Conservation (phyloP, 805 yeast species). For the Metschnikowia colocasiae region DNA sequence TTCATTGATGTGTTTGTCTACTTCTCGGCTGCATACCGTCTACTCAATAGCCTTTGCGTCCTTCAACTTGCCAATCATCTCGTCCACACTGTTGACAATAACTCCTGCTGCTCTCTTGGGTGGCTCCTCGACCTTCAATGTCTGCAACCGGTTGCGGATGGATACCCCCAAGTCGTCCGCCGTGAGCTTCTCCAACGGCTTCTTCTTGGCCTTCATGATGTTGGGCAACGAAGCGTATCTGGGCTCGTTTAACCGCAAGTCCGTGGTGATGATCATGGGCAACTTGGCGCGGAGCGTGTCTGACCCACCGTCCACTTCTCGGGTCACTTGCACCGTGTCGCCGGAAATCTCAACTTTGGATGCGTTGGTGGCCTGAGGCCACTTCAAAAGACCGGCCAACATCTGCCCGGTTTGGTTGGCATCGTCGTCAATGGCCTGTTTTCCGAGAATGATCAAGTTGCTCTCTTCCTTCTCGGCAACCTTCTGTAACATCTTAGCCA, state of each 20-base stretch:
- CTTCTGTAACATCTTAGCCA: conserved; percentile 79
- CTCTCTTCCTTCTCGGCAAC: conserved; percentile 66
- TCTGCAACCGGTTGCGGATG: conserved; percentile 58
- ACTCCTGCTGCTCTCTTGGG: conserved; percentile 77
- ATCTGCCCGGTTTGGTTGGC: conserved; percentile 94
- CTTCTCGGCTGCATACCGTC: not conserved
- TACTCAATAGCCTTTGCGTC: conserved; percentile 58
- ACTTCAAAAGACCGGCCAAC: conserved; percentile 85
- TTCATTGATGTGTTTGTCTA: too few relatives aligned
- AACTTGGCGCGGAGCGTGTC: conserved; percentile 73
- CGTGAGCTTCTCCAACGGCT: conserved; percentile 71
- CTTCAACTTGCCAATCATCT: conserved; percentile 72
- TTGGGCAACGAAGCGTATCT: conserved; percentile 95
- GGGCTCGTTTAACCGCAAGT: conserved; percentile 90
- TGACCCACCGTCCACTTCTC: conserved; percentile 95
- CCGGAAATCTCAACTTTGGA: conserved; percentile 68
- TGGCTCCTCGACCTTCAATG: conserved; percentile 79
- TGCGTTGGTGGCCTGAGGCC: conserved; percentile 98
- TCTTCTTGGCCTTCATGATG: conserved; percentile 97
- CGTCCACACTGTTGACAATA: conserved; percentile 78
- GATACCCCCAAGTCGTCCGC: conserved; percentile 68
- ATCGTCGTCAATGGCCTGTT: conserved; percentile 96
- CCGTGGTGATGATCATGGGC: conserved; percentile 89
- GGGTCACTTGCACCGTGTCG: conserved; percentile 64
- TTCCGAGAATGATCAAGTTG: conserved; percentile 85